These are phyloP conservation scores for Stephanodiscus triporus DNA, from an alignment of 108 stramenopile genomes.

Conservation along the genomic window DNA sequence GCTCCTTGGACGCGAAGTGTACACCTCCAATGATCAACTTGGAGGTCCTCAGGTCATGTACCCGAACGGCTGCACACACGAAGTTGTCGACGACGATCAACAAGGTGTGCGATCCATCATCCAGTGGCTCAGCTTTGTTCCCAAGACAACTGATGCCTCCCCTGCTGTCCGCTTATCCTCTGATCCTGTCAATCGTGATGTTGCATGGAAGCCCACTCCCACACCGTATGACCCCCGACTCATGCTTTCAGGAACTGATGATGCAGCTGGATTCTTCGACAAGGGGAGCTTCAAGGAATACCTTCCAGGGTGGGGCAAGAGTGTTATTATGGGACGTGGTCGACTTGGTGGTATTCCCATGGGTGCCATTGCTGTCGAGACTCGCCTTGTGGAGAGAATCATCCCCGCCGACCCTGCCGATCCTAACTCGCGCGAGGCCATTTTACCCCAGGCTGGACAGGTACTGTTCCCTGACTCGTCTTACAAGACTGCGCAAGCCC, in stretches of 20 bases:
- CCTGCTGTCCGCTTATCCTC: constrained; percentile 72
- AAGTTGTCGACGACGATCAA: constrained; percentile 93
- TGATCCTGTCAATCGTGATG: constrained; percentile 91
- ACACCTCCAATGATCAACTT: constrained; percentile 97
- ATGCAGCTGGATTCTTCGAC: constrained; percentile 94
- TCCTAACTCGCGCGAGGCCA: constrained; percentile 94
- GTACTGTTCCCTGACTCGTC: constrained; percentile 98
- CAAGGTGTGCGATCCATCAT: constrained; percentile 89
- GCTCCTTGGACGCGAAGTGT: constrained; percentile 95
- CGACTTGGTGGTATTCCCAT: constrained; percentile 98
- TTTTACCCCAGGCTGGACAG: constrained; percentile 94
- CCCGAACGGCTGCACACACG: constrained; percentile 96
- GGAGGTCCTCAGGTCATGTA: constrained; percentile 98
- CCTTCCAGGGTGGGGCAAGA: constrained; percentile 97
- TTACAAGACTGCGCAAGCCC: constrained; percentile 98
- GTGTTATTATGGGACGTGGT: constrained; percentile 95
- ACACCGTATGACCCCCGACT: constrained; percentile 97
- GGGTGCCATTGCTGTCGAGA: constrained; percentile 97
- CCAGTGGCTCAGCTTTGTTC: constrained; percentile 95
- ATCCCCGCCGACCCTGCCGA: constrained; percentile 98
- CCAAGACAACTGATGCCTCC: constrained; percentile 83
- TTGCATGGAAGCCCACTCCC: constrained; percentile 86
- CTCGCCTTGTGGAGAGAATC: constrained; percentile 92
- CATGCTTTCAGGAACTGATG: constrained; percentile 83
- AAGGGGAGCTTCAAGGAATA: constrained; percentile 94